These are phyloP conservation scores for Carex kokanica DNA, from an alignment of 176 grass and related monocot genomes.

Conservation along the genomic window DNA sequence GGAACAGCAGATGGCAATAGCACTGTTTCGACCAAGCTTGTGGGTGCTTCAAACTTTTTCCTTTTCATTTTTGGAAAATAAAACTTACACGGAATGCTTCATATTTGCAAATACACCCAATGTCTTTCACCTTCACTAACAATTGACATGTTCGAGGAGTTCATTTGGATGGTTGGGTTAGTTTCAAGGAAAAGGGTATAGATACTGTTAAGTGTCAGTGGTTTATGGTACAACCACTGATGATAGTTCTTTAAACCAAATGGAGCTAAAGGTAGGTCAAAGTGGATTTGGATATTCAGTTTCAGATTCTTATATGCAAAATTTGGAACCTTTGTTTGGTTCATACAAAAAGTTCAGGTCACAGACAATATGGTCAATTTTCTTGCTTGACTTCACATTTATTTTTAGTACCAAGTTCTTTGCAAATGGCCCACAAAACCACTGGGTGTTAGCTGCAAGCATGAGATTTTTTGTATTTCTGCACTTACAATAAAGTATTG, in stretches of 20 bases:
- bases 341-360: background rate
- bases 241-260: background rate
- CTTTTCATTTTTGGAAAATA: background rate
- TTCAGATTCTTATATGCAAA: background rate
- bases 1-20: slow-evolving; percentile 15
- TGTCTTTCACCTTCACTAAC: background rate
- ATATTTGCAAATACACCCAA: background rate
- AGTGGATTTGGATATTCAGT: background rate
- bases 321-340: background rate
- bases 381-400: background rate
- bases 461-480: background rate
- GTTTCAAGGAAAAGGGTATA: background rate
- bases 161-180: background rate
- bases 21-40: slow-evolving; percentile 64
- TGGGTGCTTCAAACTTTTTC: slow-evolving; percentile 29
- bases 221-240: background rate
- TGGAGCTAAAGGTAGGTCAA: background rate
- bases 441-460: background rate
- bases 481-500: background rate
- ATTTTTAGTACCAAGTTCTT: background rate
- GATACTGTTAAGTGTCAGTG: background rate
- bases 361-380: background rate
- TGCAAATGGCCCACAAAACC: background rate
- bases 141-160: background rate
- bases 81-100: background rate